Evolutionary conservation across 768 basidiomycete species (phyloP), one percentile per base, ranked within the genome.

Genomic region (Trametes coccinea): DNA sequence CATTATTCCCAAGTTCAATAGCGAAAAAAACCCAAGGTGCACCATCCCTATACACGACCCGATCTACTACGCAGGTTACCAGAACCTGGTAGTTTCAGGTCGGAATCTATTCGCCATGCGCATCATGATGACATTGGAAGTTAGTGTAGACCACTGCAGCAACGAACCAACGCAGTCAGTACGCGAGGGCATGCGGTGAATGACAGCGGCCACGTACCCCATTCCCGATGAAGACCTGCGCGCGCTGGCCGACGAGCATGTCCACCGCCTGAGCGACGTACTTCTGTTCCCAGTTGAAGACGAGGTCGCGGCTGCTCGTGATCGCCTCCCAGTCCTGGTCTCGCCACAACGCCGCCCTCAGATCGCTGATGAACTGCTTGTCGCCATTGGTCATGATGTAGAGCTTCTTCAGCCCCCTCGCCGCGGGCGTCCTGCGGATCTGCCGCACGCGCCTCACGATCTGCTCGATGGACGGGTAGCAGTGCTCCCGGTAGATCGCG

Each of bases 301-400:
- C 60, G 52, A 84, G 57, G 56, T 83, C 81, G 13, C 72, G 66
- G 51, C 72, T 79, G 53, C 76, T 79, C 62, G 67, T 64, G 33
- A 59, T 33, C 49, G 22, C 31, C n/a, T 59, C 39, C 57, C 57
- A 59, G 37, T 43, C 30, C 49, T 49, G 48, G 31, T 33, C 49
- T 11, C 41, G 39, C 31, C 41, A 40, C 41, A 88, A 67, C 17
- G 76, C 80, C 9, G 34, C 44, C 67, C 75, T 79, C 49, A 87
- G 71, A 58, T 81, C 77, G 0, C 55, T 64, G 44, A 86, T 63
- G 83, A 83, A 90, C 47, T 67, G 72, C 33, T 58, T 59, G 43
- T 80, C 74, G 6, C 79, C 88, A 59, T 90, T 90, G 43, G 86
- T 87, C 82, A 89, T 80, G 51, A 89, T 71, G 62, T 86, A 89